These are phyloP conservation scores for Neurospora sp. DNA, from an alignment of 495 filamentous ascomycete species.

Conservation along the genomic window DNA sequence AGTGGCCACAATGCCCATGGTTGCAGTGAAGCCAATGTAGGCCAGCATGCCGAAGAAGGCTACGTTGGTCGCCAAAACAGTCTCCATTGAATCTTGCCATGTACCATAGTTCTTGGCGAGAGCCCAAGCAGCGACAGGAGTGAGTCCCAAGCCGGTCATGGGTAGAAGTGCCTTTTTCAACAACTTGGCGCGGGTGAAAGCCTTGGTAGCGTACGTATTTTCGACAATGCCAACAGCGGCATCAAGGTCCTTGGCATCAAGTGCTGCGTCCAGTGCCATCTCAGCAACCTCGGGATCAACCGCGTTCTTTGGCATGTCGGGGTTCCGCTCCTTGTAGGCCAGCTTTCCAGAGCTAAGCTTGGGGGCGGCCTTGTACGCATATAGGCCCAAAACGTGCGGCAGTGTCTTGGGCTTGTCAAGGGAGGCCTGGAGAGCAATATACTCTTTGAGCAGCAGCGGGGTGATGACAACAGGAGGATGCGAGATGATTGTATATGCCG, in stretches of 20 bases:
- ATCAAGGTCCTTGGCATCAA: conserved; percentile 62
- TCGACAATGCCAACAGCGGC: conserved; percentile 74
- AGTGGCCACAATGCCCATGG: conserved; percentile 72
- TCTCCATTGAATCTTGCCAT: conserved; percentile 62
- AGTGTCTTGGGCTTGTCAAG: conserved; percentile 62
- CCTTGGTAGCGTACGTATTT: conserved; percentile 60
- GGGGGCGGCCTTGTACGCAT: conserved; percentile 72
- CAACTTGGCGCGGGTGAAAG: conserved; percentile 60
- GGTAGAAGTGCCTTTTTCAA: conserved; percentile 35
- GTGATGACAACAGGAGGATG: conserved; percentile 79
- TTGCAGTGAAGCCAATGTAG: conserved; percentile 69
- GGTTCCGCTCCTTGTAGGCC: conserved; percentile 51
- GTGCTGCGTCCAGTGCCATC: conserved; percentile 63
- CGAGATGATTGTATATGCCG: conserved; percentile 54
- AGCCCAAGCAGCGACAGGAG: conserved; percentile 61
- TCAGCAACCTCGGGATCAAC: conserved; percentile 58
- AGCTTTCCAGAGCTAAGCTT: conserved; percentile 47
- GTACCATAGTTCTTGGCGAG: conserved; percentile 50
- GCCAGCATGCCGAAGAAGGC: conserved; percentile 71
- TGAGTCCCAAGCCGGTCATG: conserved; percentile 31
- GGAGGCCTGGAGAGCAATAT: conserved; percentile 61
- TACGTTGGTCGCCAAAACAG: conserved; percentile 58
- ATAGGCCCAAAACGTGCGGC: conserved; percentile 71
- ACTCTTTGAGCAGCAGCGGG: conserved; percentile 53
- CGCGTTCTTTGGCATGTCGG: conserved; percentile 58